These are phyloP conservation scores for Apiospora pterosperma DNA, from an alignment of 2,329 filamentous ascomycete genomes.

Conservation along the genomic window DNA sequence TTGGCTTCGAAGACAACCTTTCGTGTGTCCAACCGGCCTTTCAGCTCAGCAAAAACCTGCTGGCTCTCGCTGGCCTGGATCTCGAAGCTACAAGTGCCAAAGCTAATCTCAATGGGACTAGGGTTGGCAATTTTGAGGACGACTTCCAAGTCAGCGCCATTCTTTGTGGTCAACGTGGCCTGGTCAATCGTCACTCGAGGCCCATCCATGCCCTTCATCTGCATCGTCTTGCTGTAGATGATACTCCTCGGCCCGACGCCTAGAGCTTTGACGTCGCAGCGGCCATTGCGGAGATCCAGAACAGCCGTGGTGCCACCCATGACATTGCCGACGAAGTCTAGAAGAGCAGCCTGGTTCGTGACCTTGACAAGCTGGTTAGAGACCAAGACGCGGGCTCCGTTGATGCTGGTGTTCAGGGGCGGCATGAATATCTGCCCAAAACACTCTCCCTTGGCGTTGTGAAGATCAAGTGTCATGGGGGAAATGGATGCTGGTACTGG, in stretches of 20 bases:
- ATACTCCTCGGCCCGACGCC: conserved; percentile 15
- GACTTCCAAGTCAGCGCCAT: conserved; percentile 1
- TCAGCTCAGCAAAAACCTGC: conserved; percentile 16
- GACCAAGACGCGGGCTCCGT: conserved; percentile 18
- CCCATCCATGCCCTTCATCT: conserved; percentile 18
- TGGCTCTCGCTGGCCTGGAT: conserved; percentile 11
- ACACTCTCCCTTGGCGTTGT: conserved; percentile 10
- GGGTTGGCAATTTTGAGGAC: conserved; percentile 18
- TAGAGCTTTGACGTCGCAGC: conserved; percentile 15
- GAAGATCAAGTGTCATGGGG: conserved; percentile 16
- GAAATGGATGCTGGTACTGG: conserved; percentile 12
- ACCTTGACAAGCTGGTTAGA: conserved; percentile 19
- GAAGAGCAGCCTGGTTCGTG: conserved; percentile 17
- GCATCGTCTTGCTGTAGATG: conserved; percentile 19
- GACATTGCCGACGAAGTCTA: conserved; percentile 17
- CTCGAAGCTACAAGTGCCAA: conserved; percentile 23
- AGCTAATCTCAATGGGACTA: conserved; percentile 22
- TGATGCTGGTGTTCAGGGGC: conserved; percentile 11
- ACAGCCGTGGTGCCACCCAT: conserved; percentile 9
- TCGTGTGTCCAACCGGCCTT: conserved; percentile 21
- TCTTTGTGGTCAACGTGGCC: conserved; percentile 2
- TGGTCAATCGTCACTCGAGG: conserved; percentile 11
- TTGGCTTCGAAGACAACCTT: conserved; percentile 15
- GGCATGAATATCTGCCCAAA: conserved; percentile 22
- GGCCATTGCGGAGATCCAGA: conserved; percentile 20